Conservation (phyloP, 2,329 filamentous ascomycete species). For the Fonsecaea erecta region DNA sequence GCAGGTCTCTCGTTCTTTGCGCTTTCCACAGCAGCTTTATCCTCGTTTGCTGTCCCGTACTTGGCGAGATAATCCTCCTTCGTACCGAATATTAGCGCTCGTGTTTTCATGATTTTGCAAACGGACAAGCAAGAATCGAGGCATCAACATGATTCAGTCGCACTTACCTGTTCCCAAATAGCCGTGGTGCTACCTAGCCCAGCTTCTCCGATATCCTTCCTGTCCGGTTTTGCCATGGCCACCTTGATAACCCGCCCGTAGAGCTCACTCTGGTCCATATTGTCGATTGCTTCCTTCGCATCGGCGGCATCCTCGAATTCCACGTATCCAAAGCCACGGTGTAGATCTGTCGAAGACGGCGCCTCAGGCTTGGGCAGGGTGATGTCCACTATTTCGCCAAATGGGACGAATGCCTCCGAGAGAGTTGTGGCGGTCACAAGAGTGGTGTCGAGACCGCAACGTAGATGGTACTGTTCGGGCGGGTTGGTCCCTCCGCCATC, state of each 20-base stretch:
- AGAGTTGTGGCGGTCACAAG: constrained; percentile 73
- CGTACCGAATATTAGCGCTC: constrained; percentile 12
- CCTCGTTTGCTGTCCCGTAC: constrained; percentile 81
- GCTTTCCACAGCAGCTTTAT: constrained; percentile 62
- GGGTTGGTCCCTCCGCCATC: constrained; percentile 76
- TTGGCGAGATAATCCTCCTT: constrained; percentile 96
- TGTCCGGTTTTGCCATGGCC: constrained; percentile 82
- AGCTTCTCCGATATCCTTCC: constrained; percentile 71
- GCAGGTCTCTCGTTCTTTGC: constrained; percentile 61
- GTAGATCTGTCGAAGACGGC: constrained; percentile 75
- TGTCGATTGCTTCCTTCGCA: constrained; percentile 94
- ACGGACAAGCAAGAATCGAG: not conserved
- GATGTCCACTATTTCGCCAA: constrained; percentile 92
- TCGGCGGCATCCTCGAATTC: constrained; percentile 87
- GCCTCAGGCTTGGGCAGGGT: constrained; percentile 86
- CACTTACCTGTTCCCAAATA: constrained; percentile 90
- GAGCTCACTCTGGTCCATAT: constrained; percentile 97
- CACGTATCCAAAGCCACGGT: constrained; percentile 94
- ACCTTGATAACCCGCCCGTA: constrained; percentile 93
- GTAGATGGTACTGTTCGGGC: constrained; percentile 89
- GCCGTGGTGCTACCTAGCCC: constrained; percentile 91
- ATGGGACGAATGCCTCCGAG: constrained; percentile 91
- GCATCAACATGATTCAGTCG: constrained; percentile 31
- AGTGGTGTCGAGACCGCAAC: constrained; percentile 80
- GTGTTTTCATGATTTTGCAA: not conserved